phyloP scores from a whole-genome alignment of 176 grass and related monocot genomes.

The Echinochloa phyllopogon region DNA sequence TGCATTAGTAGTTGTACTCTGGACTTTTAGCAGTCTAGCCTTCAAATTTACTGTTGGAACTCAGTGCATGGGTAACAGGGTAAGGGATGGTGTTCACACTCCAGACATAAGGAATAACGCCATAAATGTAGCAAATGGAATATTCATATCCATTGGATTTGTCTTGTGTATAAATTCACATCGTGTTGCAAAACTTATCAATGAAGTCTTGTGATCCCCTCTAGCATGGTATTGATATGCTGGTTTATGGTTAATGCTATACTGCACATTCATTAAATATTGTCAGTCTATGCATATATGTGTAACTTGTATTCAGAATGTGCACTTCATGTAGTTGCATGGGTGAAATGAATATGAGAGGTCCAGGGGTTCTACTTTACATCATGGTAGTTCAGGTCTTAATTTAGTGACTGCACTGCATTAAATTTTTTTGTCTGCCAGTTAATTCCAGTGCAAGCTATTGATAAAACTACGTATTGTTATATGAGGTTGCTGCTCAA shows the following conservation, averaged over 20 bases:
- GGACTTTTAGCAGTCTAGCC: not conserved
- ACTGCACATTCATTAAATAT: not conserved
- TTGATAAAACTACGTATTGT: constrained; percentile 18
- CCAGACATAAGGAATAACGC: not conserved
- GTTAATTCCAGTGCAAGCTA: not conserved
- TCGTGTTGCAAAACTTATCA: not conserved
- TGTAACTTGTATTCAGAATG: not conserved
- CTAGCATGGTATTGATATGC: not conserved
- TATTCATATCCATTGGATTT: not conserved
- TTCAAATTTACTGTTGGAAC: not conserved
- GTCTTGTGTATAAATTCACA: not conserved
- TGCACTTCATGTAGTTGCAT: not conserved
- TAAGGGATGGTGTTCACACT: not conserved
- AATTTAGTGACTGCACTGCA: not conserved
- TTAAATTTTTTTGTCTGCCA: not conserved
- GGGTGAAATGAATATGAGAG: constrained; percentile 9
- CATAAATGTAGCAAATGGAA: not conserved
- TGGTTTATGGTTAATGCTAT: not conserved
- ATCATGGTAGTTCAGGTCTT: not conserved
- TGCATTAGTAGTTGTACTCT: not conserved
- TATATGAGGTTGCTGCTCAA: constrained; percentile 10
- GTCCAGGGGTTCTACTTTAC: not conserved
- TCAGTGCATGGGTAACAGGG: not conserved
- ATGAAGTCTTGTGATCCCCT: not conserved
- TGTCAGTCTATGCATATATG: not conserved